These are phyloP conservation scores for Neurospora sp. DNA, from an alignment of 2,329 filamentous ascomycete species.

Conservation along the genomic window DNA sequence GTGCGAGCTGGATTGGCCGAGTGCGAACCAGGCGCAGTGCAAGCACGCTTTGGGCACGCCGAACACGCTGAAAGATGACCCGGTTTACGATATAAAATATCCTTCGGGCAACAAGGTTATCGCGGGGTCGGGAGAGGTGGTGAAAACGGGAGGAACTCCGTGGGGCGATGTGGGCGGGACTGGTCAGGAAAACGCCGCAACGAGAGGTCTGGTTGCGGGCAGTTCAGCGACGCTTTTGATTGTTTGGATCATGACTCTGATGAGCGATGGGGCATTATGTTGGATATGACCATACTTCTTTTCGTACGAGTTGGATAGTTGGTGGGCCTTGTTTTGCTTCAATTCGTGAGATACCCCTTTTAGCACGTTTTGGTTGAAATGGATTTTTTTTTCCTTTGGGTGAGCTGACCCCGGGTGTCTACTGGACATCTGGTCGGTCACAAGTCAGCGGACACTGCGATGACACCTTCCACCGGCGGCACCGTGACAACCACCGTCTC, in stretches of 20 bases:
- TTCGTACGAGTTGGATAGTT: neutral
- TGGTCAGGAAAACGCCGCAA: neutral
- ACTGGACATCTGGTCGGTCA: neutral
- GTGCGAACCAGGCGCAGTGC: slow-evolving; percentile 43
- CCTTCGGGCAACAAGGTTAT: slow-evolving; percentile 34
- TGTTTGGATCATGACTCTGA: neutral
- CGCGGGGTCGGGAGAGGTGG: slow-evolving; percentile 23
- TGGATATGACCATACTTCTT: neutral
- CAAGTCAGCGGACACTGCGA: neutral
- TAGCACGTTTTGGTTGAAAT: neutral
- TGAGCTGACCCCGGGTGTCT: neutral
- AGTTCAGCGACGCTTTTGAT: neutral
- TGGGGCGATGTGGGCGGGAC: neutral
- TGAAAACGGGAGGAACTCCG: slow-evolving; percentile 1
- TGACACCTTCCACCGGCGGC: slow-evolving; percentile 18
- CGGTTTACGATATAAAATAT: slow-evolving; percentile 44
- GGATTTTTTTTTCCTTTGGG: neutral
- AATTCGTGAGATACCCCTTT: neutral
- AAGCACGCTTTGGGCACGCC: slow-evolving; percentile 32
- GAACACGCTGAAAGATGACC: slow-evolving; percentile 22
- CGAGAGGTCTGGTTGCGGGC: neutral
- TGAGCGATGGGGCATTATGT: neutral
- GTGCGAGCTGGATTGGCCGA: slow-evolving; percentile 37
- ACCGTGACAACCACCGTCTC: slow-evolving; percentile 35
- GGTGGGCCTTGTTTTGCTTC: neutral